Percentiles rank a stretch among this genome's conserved stretches.
Conservation (phyloP, 140 eudicot species). For the Anethum foeniculum region DNA sequence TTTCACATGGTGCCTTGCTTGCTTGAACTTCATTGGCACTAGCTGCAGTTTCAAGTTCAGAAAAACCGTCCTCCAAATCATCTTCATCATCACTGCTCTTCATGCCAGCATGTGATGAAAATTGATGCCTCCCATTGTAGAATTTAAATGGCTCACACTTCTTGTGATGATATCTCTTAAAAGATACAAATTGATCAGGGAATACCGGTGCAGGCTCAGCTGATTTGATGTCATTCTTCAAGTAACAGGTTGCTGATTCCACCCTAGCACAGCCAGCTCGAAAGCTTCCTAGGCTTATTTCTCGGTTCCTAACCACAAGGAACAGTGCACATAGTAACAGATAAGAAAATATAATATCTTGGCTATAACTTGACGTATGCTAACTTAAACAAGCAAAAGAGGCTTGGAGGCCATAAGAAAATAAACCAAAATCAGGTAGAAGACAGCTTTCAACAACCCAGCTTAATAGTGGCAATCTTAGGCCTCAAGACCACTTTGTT, state of each 20-base stretch:
- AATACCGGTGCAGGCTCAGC: conserved; percentile 13
- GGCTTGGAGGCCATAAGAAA: neutral
- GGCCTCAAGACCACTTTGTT: neutral
- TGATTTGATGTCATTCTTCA: conserved; percentile 14
- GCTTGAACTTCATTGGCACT: conserved; percentile 18
- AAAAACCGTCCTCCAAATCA: conserved; percentile 67
- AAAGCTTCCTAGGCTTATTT: conserved; percentile 19
- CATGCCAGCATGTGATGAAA: conserved; percentile 54
- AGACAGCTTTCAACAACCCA: neutral
- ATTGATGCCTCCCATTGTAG: conserved; percentile 17
- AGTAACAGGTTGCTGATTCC: conserved; percentile 24
- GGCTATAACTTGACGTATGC: neutral
- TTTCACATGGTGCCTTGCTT: conserved; percentile 26
- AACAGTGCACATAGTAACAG: neutral
- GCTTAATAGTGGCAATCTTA: neutral
- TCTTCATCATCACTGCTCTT: conserved; percentile 48
- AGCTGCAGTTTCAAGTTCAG: conserved; percentile 52
- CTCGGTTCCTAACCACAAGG: conserved; percentile 30
- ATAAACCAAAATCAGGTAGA: neutral
- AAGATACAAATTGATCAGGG: conserved; percentile 14
- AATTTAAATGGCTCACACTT: conserved; percentile 10
- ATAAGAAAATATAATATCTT: neutral
- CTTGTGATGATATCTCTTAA: conserved; percentile 18
- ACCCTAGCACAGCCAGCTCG: conserved; percentile 25
- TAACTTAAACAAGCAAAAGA: neutral